A percentile compares a stretch with the other conserved stretches of the same genome.
These are phyloP conservation scores for Neocatenulostroma microsporum DNA, from an alignment of 2,329 filamentous ascomycete species.

Conservation along the genomic window DNA sequence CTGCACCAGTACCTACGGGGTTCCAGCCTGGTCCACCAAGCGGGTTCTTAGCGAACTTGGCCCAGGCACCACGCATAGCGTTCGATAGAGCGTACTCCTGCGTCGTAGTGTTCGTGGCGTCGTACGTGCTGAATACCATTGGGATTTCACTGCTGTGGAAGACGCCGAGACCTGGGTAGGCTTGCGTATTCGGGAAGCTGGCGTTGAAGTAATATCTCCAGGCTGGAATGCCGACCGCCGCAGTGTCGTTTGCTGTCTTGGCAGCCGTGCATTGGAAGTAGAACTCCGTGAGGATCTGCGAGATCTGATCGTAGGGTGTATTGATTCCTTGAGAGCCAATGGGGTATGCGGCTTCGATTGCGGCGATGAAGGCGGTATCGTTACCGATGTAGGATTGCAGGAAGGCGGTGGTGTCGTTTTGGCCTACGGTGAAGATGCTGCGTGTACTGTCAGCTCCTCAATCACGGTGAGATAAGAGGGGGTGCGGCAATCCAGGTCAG, in stretches of 20 bases:
- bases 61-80: constrained; percentile 29
- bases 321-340: constrained; percentile 15
- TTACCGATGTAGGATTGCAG: constrained; percentile 14
- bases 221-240: constrained; percentile 24
- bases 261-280: constrained; percentile 24
- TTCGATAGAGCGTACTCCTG: constrained; percentile 27
- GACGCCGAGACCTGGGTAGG: constrained; percentile 24
- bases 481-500: too few relatives aligned
- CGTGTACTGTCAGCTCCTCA: too few relatives aligned
- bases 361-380: constrained; percentile 15
- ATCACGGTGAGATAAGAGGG: too few relatives aligned
- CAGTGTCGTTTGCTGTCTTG: constrained; percentile 23
- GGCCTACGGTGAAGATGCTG: constrained; percentile 25
- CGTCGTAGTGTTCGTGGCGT: constrained; percentile 19
- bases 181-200: constrained; percentile 27
- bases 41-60: constrained; percentile 32
- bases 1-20: constrained; percentile 19
- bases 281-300: constrained; percentile 23
- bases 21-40: constrained; percentile 32
- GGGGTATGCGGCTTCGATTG: constrained; percentile 24
- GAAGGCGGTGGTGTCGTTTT: constrained; percentile 20
- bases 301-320: constrained; percentile 20
- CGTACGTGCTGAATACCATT: constrained; percentile 30
- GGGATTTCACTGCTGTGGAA: constrained; percentile 31
- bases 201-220: constrained; percentile 35